Evolutionary conservation across 345 rosid genomes (phyloP), one percentile per base, ranked within the genome.

Genomic region (Raphanus sativus): DNA sequence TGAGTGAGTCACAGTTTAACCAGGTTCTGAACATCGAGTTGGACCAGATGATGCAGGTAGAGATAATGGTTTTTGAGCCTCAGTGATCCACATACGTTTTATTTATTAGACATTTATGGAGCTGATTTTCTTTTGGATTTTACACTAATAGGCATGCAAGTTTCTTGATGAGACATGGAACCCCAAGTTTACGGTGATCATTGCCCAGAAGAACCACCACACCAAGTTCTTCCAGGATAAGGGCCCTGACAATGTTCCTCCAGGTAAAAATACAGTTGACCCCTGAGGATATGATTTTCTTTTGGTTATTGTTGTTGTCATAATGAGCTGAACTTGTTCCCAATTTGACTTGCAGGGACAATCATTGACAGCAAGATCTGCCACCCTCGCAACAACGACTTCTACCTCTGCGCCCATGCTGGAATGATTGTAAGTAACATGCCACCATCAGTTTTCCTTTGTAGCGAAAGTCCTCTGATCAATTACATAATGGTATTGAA

Each of bases 181-280:
- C 32, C 99, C 99, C 1, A 88, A 83, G 78, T 95, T 92, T 70
- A 82, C 84, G 30, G 91, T 95, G 68, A 90, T 94, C 21, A 86
- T 94, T 26, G 97, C 96, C 0, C 98, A 94, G 82, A 92, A 94
- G 68, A 94, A 92, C 65, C 99, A 94, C 73, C 99, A 89, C 33
- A 94, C 99, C 4, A 90, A 89, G 85, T 92, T 95, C 79, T 95
- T 94, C 86, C 94, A 87, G 75, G 24, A 81, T 16, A 77, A 80
- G 13, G 70, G 87, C 10, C 67, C 67, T 7, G 45, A 62, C 26
- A 62, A 62, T 32, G 67, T 62, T 33, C 3, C 3, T 33, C 67
- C 67, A 62, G 67, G 67, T 33, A 62, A 7, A 15, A 62, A 33
- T 62, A 12, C 45, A 15, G 15, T 25, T 50, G 32, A 58, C 34